Conservation (phyloP, 2,329 filamentous ascomycete species). For the Penicillium sp. region DNA sequence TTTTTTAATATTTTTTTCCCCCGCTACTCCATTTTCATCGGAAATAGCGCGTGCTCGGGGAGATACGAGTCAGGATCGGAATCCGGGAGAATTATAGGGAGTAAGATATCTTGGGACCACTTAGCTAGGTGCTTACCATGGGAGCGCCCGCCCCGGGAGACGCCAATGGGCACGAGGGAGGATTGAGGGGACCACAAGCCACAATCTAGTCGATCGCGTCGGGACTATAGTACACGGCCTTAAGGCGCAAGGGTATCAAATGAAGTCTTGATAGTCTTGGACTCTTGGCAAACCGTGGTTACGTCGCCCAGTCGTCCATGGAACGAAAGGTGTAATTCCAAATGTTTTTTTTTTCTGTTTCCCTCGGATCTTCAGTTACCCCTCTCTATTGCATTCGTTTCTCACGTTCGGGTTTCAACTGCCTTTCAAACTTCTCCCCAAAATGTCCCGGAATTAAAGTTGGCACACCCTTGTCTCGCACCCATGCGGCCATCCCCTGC, state of each 20-base stretch:
- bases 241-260: not conserved
- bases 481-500: slow-evolving; percentile 20
- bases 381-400: not conserved
- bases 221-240: slow-evolving; percentile 2
- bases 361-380: not conserved
- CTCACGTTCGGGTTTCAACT: not conserved
- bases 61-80: not conserved
- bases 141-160: not conserved
- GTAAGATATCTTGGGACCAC: not conserved
- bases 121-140: not conserved
- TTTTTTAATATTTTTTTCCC: not conserved
- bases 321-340: not conserved
- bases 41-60: not conserved
- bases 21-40: not conserved
- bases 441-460: slow-evolving; percentile 23
- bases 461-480: slow-evolving; percentile 21
- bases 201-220: slow-evolving; percentile 10
- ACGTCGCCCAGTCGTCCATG: not conserved
- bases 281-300: slow-evolving; percentile 3
- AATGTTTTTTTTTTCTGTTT: not conserved
- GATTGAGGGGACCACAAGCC: slow-evolving; percentile 5
- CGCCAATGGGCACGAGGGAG: slow-evolving; percentile 9
- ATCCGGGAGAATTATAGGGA: not conserved
- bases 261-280: slow-evolving; percentile 9
- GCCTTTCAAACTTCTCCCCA: not conserved